Base-by-base conservation (phyloP, 179 eudicot genomes). In the Gypsophila paniculata region DNA sequence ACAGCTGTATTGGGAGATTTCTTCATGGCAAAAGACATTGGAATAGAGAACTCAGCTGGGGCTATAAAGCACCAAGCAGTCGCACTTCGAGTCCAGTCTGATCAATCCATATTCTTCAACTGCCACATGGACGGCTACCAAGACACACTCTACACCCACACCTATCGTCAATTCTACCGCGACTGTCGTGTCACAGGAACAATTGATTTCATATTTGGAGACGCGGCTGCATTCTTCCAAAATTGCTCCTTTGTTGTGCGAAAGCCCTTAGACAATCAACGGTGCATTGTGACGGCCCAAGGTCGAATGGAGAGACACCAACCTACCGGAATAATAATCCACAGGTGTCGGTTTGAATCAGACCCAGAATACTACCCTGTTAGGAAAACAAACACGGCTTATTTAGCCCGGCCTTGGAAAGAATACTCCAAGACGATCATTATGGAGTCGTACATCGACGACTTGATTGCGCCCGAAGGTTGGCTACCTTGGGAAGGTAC, bases 1-100 rank as follows among this genome's bases (percentile, higher is more conserved):
- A 65, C 51, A 81, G 86, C 84, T 25, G 84, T 72, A 3, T 68
- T 70, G 0, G 86, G 80, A 19, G 86, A 83, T 58, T 72, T 53
- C 38, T 81, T 83, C 79, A 73, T 81, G 79, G 86, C 84, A 0
- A 83, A 74, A 67, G 86, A 81, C 82, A 81, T 83, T 0, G 82
- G 78, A 18, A 23, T 83, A 0, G 84, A 80, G 72, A 83, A 83
- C 74, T 65, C 84, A 7, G 82, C 86, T 0, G 86, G 84, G 2
- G 79, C 86, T 4, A 60, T 65, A 44, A 83, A 76, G 62, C 82
- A 78, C 52, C 82, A 81, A 78, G 86, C 86, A 0, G 86, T 83
- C 38, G 86, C 86, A n/a, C 59, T 83, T 0, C 74, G 82, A 38
- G 81, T 77, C 2, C 84, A 83, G 29, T 68, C 84, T 0, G 84